These are phyloP conservation scores for Aspergillus nomiae DNA, from an alignment of 2,329 filamentous ascomycete species.

Conservation along the genomic window DNA sequence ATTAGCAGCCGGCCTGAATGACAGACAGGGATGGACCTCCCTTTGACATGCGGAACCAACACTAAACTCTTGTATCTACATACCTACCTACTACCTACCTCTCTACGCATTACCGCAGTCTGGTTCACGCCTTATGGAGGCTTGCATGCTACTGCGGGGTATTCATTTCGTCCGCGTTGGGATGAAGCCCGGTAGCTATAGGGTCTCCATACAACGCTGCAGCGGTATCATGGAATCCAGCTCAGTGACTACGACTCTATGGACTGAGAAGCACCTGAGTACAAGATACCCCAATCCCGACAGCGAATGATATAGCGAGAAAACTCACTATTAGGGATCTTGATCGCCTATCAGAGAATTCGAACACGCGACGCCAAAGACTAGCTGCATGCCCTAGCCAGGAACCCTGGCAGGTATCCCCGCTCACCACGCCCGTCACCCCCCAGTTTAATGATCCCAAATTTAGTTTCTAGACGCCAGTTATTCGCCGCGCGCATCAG, in stretches of 20 bases:
- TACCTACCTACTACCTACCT: neutral
- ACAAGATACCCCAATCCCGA: neutral
- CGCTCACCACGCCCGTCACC: conserved; percentile 1
- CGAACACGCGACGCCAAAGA: neutral
- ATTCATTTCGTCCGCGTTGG: neutral
- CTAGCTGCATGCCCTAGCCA: conserved; percentile 8
- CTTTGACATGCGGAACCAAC: neutral
- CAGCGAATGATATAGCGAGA: neutral
- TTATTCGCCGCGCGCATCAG: conserved; percentile 18
- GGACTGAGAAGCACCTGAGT: too few relatives aligned
- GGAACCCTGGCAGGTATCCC: conserved; percentile 15
- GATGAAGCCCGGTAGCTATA: neutral
- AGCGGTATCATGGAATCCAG: neutral
- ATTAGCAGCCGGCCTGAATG: neutral
- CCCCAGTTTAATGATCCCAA: conserved; percentile 14
- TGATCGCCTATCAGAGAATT: neutral
- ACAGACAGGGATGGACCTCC: neutral
- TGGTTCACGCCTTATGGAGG: neutral
- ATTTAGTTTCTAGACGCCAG: conserved; percentile 19
- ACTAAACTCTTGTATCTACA: neutral
- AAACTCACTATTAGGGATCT: neutral
- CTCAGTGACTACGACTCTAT: neutral
- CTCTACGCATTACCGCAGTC: neutral
- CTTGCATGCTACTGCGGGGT: neutral
- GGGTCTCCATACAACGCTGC: neutral